A percentile compares a stretch with the other conserved stretches of the same genome.
Evolutionary conservation across 148 eudicot species (phyloP).

Genomic region (Rhododendron molle): DNA sequence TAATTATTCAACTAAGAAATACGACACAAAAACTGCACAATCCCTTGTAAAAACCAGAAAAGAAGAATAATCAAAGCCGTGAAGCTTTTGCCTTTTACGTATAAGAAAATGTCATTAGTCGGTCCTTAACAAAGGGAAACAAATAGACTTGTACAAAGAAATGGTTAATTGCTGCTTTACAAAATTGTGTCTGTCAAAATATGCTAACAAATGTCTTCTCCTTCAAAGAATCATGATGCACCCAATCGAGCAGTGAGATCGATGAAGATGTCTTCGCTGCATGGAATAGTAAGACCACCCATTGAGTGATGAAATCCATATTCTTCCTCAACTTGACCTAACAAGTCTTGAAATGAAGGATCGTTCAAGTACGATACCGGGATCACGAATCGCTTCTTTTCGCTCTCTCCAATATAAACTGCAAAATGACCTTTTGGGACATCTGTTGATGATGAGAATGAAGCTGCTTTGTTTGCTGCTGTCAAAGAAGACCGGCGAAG

Average conservation of each 20-base stretch:
- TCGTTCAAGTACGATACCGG: background rate
- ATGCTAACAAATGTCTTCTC: background rate
- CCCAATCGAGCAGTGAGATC: background rate
- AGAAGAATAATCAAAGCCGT: background rate
- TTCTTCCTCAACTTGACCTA: background rate
- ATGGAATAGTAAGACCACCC: background rate
- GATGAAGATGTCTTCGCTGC: background rate
- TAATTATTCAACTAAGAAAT: no score
- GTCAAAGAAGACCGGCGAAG: constrained; percentile 1
- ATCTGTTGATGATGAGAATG: background rate
- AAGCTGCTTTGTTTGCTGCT: background rate
- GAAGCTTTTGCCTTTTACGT: background rate
- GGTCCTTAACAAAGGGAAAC: background rate
- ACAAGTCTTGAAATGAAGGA: background rate
- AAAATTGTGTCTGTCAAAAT: background rate
- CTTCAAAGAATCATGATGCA: background rate
- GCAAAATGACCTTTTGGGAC: constrained; percentile 39
- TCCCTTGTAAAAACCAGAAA: background rate
- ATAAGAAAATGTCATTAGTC: background rate
- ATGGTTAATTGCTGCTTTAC: background rate
- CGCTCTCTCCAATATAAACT: constrained; percentile 42
- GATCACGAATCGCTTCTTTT: background rate
- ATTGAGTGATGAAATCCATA: background rate
- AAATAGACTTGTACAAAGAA: background rate
- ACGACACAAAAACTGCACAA: no score